Evolutionary conservation across 352 stramenopile genomes (phyloP).

Genomic region (Globisporangium perplexum): DNA sequence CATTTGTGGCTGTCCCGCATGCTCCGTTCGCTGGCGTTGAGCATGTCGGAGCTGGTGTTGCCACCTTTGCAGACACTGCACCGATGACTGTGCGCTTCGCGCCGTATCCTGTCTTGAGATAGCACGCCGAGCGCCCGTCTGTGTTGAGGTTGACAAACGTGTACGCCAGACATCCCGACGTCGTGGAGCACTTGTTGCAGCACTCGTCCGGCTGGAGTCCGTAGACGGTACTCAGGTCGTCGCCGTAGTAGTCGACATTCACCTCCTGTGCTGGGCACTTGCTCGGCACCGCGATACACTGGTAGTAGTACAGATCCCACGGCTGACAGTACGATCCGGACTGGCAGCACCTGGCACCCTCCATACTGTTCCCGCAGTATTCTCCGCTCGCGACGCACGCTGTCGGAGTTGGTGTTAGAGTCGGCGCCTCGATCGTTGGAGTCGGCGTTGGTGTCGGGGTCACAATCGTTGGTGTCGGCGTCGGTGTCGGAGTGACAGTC

Average conservation of each 20-base stretch:
- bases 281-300: neutral
- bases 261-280: constrained; percentile 4
- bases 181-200: constrained; percentile 10
- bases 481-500: neutral
- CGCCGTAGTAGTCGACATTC: constrained; percentile 9
- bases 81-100: too few species aligned
- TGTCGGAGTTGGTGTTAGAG: neutral
- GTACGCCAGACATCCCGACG: constrained; percentile 11
- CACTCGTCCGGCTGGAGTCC: constrained; percentile 3
- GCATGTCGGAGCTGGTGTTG: too few species aligned
- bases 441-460: neutral
- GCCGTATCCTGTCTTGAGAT: constrained; percentile 5
- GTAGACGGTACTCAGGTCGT: constrained; percentile 7
- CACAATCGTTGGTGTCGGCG: neutral
- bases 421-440: neutral
- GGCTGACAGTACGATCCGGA: constrained; percentile 10
- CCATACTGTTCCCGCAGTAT: constrained; percentile 2
- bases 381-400: neutral
- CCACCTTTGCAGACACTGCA: too few species aligned
- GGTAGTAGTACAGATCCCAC: constrained; percentile 9
- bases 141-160: constrained; percentile 15
- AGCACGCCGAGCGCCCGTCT: constrained; percentile 10
- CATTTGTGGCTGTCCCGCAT: neutral
- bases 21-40: neutral
- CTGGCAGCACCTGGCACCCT: constrained; percentile 3